Evolutionary conservation across 805 yeast genomes (phyloP).

Genomic region (Komagataella phaffii): DNA sequence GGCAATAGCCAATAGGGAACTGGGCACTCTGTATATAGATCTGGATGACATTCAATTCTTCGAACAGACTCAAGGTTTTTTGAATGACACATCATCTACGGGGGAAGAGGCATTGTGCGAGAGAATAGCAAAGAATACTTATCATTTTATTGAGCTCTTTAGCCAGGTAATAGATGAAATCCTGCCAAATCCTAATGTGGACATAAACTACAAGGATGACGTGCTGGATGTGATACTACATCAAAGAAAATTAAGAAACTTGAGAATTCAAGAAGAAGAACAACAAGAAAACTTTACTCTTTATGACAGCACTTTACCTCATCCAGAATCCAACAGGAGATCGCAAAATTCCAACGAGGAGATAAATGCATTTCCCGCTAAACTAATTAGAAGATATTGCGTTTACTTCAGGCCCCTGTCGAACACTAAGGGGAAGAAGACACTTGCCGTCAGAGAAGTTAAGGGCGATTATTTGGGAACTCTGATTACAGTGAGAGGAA

Average conservation of each 20-base stretch:
- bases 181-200: constrained; percentile 80
- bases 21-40: constrained; percentile 54
- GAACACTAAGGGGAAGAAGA: constrained; percentile 28
- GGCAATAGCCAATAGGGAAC: constrained; percentile 73
- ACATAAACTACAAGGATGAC: constrained; percentile 69
- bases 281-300: constrained; percentile 33
- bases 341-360: constrained; percentile 5
- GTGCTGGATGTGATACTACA: constrained; percentile 87
- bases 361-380: constrained; percentile 64
- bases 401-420: constrained; percentile 78
- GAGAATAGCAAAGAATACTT: constrained; percentile 58
- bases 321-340: constrained; percentile 2
- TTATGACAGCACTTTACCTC: constrained; percentile 17
- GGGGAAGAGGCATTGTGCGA: constrained; percentile 13
- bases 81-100: constrained; percentile 6
- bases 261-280: constrained; percentile 53
- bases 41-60: constrained; percentile 72
- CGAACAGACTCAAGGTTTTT: constrained; percentile 29
- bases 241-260: constrained; percentile 78
- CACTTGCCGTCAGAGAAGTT: constrained; percentile 82
- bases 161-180: constrained; percentile 62
- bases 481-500: constrained; percentile 83
- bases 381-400: constrained; percentile 74
- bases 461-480: constrained; percentile 77
- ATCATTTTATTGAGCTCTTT: constrained; percentile 69